Conservation (phyloP, 768 basidiomycete genomes). For the Infundibulicybe gibba region DNA sequence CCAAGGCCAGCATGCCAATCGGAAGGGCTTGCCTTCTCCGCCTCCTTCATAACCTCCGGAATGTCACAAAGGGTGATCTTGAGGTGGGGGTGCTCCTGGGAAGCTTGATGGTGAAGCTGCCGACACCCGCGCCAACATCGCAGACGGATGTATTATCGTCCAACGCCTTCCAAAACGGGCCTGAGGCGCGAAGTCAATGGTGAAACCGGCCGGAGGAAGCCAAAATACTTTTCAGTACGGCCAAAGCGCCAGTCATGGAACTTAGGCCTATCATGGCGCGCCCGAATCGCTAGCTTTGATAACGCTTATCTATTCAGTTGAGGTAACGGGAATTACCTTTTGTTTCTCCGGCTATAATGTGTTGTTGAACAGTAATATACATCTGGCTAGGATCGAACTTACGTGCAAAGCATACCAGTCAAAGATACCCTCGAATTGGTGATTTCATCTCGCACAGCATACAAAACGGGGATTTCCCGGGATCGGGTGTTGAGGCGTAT, state of each 20-base stretch:
- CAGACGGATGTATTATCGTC: slow-evolving; percentile 23
- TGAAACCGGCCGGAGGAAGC: slow-evolving; percentile 5
- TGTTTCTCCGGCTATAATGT: too few relatives aligned
- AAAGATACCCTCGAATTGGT: neutral
- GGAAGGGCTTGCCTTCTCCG: slow-evolving; percentile 11
- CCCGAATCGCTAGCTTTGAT: slow-evolving; percentile 16
- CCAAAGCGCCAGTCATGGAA: slow-evolving; percentile 22
- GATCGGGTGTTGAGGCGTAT: slow-evolving; percentile 8
- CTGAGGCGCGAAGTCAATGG: too few relatives aligned
- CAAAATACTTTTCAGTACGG: slow-evolving; percentile 22
- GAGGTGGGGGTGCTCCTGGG: slow-evolving; percentile 28
- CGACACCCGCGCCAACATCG: slow-evolving; percentile 38
- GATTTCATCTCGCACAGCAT: slow-evolving; percentile 5
- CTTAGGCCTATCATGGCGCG: slow-evolving; percentile 31
- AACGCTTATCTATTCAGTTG: neutral
- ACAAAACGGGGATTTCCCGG: slow-evolving; percentile 13
- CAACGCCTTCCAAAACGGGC: too few relatives aligned
- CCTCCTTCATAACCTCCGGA: slow-evolving; percentile 24
- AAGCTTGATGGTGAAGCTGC: slow-evolving; percentile 28
- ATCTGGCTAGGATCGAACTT: neutral
- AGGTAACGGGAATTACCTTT: slow-evolving; percentile 1
- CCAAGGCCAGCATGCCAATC: neutral
- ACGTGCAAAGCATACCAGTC: neutral
- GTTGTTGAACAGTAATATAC: too few relatives aligned
- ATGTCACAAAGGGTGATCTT: slow-evolving; percentile 33